phyloP scores from a whole-genome alignment of 805 yeast species.

The Lipomyces sp. region DNA sequence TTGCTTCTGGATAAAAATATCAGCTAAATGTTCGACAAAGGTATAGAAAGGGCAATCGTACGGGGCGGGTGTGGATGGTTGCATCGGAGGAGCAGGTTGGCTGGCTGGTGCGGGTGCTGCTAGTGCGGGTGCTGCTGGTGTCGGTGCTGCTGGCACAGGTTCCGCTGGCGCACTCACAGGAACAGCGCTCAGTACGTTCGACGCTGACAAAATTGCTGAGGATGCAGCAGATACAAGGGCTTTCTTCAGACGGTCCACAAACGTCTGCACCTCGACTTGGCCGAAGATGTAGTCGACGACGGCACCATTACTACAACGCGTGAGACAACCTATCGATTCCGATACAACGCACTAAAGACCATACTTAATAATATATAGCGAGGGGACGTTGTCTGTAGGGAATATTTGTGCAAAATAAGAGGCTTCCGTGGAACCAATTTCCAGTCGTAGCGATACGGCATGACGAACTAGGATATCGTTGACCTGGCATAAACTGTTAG shows the following conservation, averaged over 20 bases:
- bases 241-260: conserved; percentile 5
- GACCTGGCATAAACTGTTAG: conserved; percentile 8
- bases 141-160: no score
- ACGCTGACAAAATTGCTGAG: neutral
- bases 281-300: conserved; percentile 22
- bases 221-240: conserved; percentile 5
- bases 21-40: no score
- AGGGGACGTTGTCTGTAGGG: conserved; percentile 51
- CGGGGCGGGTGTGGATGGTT: neutral
- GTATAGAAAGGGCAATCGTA: neutral
- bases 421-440: conserved; percentile 45
- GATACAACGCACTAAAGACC: neutral
- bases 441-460: conserved; percentile 45
- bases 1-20: no score
- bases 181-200: neutral
- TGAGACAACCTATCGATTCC: conserved; percentile 14
- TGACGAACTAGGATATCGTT: conserved; percentile 31
- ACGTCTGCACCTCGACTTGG: conserved; percentile 6
- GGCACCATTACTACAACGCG: conserved; percentile 18
- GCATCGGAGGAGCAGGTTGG: neutral
- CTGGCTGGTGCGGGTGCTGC: neutral
- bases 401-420: conserved; percentile 54
- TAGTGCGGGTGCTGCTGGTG: neutral
- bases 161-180: neutral
- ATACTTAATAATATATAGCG: conserved; percentile 51